These are phyloP conservation scores for Populus tremula DNA, from an alignment of 345 rosid genomes.

Conservation along the genomic window DNA sequence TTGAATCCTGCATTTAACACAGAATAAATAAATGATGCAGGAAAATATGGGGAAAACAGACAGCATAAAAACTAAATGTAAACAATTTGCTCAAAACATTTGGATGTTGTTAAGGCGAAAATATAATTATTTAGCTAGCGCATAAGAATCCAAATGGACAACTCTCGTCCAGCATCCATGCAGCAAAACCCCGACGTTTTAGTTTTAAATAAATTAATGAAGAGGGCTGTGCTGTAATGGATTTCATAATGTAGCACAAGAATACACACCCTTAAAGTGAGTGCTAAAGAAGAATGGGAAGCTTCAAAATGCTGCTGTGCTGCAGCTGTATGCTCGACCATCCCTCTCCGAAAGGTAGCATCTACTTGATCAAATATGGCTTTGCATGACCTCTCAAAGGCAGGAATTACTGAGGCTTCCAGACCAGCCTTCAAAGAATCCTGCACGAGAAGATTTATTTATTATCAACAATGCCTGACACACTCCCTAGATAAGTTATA, in stretches of 20 bases:
- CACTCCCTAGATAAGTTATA: neutral
- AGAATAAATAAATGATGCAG: neutral
- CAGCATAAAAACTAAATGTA: neutral
- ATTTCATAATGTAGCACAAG: neutral
- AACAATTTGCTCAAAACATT: neutral
- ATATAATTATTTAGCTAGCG: neutral
- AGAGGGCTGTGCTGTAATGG: neutral
- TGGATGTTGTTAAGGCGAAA: neutral
- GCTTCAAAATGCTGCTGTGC: conserved; percentile 73
- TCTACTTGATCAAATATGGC: conserved; percentile 91
- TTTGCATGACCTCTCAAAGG: conserved; percentile 88
- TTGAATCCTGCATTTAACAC: conserved; percentile 57
- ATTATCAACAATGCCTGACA: conserved; percentile 3
- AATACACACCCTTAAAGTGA: conserved; percentile 62
- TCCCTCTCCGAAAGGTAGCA: conserved; percentile 74
- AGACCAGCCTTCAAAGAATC: conserved; percentile 66
- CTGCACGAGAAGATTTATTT: conserved; percentile 32
- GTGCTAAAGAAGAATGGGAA: conserved; percentile 62
- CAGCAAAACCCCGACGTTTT: neutral
- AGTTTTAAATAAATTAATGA: neutral
- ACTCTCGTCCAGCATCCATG: neutral
- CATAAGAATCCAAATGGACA: neutral
- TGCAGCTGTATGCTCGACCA: conserved; percentile 67
- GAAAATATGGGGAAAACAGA: neutral
- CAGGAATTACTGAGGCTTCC: conserved; percentile 76